Evolutionary conservation across 306 rosid species (phyloP).

Genomic region (apple (Malus domestica)): DNA sequence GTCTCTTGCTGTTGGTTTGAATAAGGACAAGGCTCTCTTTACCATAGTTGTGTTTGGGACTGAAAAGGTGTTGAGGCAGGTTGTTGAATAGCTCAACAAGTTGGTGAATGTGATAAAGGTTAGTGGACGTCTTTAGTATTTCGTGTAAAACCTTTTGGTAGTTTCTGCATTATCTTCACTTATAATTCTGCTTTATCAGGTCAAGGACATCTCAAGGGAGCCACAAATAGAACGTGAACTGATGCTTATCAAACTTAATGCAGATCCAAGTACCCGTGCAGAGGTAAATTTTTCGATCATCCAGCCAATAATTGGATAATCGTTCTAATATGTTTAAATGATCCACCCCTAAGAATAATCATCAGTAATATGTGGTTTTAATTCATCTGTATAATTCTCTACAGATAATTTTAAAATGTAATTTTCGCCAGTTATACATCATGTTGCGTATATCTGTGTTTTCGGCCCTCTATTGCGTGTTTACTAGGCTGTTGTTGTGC

Average conservation of each 20-base stretch:
- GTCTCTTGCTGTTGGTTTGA: conserved; percentile 59
- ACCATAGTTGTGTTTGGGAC: conserved; percentile 55
- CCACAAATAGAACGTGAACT: conserved; percentile 54
- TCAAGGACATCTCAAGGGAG: conserved; percentile 53
- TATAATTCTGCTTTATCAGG: conserved; percentile 25
- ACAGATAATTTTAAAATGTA: not conserved
- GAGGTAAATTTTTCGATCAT: conserved; percentile 36
- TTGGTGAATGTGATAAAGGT: conserved; percentile 55
- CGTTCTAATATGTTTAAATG: not conserved
- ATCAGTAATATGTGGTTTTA: not conserved
- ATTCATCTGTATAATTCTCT: no score
- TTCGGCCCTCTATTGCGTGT: not conserved
- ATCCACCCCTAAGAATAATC: not conserved
- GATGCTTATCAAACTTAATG: conserved; percentile 56
- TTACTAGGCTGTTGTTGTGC: not conserved
- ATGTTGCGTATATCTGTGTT: not conserved
- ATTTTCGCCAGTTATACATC: not conserved
- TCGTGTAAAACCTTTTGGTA: not conserved
- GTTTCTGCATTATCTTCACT: not conserved
- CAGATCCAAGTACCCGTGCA: conserved; percentile 37
- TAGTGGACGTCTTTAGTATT: not conserved
- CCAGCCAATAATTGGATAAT: not conserved
- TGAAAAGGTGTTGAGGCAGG: conserved; percentile 45
- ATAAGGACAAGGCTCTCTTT: conserved; percentile 57
- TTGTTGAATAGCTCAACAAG: conserved; percentile 58